Evolutionary conservation across 1,284 basidiomycete species (phyloP).

Genomic region (Marasmius tenuissimus): DNA sequence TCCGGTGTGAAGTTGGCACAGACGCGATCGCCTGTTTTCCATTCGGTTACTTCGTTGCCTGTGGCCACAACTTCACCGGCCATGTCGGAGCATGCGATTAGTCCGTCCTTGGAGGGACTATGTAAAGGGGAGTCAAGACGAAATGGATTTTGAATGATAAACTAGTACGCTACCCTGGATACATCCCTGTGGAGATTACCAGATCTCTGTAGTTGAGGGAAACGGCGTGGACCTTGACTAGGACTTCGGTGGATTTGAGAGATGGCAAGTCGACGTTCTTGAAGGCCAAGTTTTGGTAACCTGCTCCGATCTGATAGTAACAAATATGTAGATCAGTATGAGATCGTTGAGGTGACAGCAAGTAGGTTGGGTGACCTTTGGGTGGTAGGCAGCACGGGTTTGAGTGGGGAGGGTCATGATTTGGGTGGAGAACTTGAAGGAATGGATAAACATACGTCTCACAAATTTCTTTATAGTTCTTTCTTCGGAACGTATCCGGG

Average conservation of each 20-base stretch:
- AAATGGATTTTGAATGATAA: background rate
- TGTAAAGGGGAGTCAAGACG: background rate
- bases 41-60: constrained; percentile 50
- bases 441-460: background rate
- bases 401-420: background rate
- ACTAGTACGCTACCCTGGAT: background rate
- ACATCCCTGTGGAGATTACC: background rate
- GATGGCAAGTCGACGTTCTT: background rate
- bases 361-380: background rate
- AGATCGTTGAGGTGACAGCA: too few species aligned
- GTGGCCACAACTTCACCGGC: constrained; percentile 60
- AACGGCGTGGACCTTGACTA: background rate
- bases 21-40: constrained; percentile 57
- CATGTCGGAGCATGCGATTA: constrained; percentile 60
- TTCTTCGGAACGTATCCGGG: background rate
- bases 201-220: background rate
- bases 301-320: background rate
- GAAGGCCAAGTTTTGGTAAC: background rate
- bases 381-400: background rate
- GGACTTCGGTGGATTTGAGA: background rate
- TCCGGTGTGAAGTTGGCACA: constrained; percentile 43
- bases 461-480: background rate
- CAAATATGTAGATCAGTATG: background rate
- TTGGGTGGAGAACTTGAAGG: background rate
- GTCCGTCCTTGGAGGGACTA: constrained; percentile 19